Conservation (phyloP, 2,329 filamentous ascomycete species). For the Intubia oerlemansii region DNA sequence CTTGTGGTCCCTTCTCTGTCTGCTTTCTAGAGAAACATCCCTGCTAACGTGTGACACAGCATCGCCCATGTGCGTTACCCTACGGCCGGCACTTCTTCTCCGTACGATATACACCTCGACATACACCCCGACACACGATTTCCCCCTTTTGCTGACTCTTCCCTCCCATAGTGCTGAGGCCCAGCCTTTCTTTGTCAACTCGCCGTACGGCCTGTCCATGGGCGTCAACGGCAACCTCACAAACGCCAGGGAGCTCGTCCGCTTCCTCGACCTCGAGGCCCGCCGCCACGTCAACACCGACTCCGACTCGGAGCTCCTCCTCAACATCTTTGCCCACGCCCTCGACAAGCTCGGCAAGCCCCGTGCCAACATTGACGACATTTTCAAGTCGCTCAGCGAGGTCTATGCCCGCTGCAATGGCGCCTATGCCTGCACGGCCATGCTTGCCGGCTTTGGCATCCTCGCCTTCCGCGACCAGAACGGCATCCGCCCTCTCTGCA, state of each 20-base stretch:
- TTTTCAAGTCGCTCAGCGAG: constrained; percentile 49
- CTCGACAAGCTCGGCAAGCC: constrained; percentile 70
- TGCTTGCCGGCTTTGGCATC: constrained; percentile 67
- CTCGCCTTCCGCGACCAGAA: constrained; percentile 59
- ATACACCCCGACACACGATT: too few relatives aligned
- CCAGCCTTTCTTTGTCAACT: constrained; percentile 85
- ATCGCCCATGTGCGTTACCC: constrained; percentile 74
- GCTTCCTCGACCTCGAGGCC: constrained; percentile 54
- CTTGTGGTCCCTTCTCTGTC: too few relatives aligned
- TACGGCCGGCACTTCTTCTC: constrained; percentile 56
- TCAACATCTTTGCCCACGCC: constrained; percentile 75
- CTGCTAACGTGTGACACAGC: too few relatives aligned
- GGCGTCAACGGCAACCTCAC: constrained; percentile 80
- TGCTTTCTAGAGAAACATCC: too few relatives aligned
- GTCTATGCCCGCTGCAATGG: constrained; percentile 60
- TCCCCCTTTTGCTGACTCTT: too few relatives aligned
- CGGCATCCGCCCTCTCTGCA: constrained; percentile 63
- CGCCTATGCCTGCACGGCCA: constrained; percentile 64
- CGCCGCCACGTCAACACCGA: constrained; percentile 82
- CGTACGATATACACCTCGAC: too few relatives aligned
- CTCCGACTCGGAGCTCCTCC: constrained; percentile 67
- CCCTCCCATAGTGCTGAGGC: too few relatives aligned
- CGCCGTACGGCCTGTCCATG: constrained; percentile 62
- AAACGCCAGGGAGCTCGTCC: constrained; percentile 46
- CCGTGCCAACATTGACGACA: constrained; percentile 60